Conservation (phyloP, 805 yeast genomes). For the Metschnikowia aberdeeniae region DNA sequence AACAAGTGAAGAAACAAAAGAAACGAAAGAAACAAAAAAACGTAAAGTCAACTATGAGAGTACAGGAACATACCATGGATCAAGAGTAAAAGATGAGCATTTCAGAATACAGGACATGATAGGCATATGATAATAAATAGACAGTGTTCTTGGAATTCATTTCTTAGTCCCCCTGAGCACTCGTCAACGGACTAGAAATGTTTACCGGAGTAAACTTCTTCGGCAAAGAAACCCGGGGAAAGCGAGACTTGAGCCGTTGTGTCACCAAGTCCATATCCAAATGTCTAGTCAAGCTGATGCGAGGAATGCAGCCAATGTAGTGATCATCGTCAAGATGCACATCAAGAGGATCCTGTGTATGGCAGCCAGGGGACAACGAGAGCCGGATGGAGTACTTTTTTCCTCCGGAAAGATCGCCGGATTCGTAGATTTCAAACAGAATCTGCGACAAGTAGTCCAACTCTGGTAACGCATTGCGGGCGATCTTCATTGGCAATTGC, state of each 20-base stretch:
- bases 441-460: slow-evolving; percentile 93
- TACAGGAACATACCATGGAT: no score
- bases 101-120: no score
- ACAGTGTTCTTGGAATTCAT: no score
- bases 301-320: slow-evolving; percentile 93
- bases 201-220: slow-evolving; percentile 87
- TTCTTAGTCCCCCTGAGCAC: slow-evolving; percentile 6
- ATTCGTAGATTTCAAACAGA: slow-evolving; percentile 87
- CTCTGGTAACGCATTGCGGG: slow-evolving; percentile 93
- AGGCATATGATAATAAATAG: no score
- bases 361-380: slow-evolving; percentile 96
- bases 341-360: slow-evolving; percentile 95
- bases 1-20: no score
- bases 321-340: slow-evolving; percentile 95
- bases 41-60: no score
- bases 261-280: slow-evolving; percentile 86
- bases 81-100: no score
- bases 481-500: slow-evolving; percentile 90
- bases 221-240: slow-evolving; percentile 84
- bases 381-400: slow-evolving; percentile 87
- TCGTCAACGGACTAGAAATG: slow-evolving; percentile 61
- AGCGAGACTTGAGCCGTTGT: slow-evolving; percentile 74
- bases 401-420: slow-evolving; percentile 59
- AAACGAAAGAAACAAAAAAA: background rate
- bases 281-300: slow-evolving; percentile 85